phyloP scores from a whole-genome alignment of 176 grass and related monocot species.

The Phoenix roebelenii region DNA sequence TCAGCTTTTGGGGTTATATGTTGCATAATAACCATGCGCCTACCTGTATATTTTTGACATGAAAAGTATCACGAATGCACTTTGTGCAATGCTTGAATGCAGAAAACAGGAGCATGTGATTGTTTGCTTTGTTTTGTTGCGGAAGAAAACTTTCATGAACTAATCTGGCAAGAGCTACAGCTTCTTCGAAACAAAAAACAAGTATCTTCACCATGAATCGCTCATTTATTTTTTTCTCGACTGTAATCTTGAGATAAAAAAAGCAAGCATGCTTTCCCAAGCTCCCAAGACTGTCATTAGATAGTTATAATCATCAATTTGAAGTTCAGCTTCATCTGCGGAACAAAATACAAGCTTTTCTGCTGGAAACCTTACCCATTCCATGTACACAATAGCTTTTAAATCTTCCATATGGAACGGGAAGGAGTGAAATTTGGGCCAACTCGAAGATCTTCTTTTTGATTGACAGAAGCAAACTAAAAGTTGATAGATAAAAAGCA shows the following conservation, averaged over 20 bases:
- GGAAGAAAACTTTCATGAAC: slow-evolving; percentile 39
- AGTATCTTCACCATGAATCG: slow-evolving; percentile 38
- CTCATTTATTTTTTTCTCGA: too few species aligned
- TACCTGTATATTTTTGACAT: slow-evolving; percentile 55
- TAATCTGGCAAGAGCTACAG: slow-evolving; percentile 54
- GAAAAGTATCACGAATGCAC: slow-evolving; percentile 45
- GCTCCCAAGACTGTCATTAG: slow-evolving; percentile 33
- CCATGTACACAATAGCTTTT: too few species aligned
- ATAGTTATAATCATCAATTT: slow-evolving; percentile 21
- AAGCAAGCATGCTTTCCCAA: slow-evolving; percentile 47
- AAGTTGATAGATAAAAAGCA: too few species aligned
- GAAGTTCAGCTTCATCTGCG: slow-evolving; percentile 47
- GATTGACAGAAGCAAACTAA: background rate
- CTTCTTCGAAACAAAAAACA: slow-evolving; percentile 69
- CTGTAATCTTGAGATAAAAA: slow-evolving; percentile 61
- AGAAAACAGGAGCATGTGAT: slow-evolving; percentile 27
- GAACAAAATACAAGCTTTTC: slow-evolving; percentile 8
- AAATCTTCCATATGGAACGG: too few species aligned
- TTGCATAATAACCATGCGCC: background rate
- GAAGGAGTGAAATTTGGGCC: background rate
- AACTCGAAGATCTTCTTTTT: background rate
- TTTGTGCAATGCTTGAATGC: slow-evolving; percentile 56
- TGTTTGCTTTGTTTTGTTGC: slow-evolving; percentile 30
- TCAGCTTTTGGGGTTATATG: slow-evolving; percentile 1
- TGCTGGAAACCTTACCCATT: too few species aligned